phyloP scores from a whole-genome alignment of 2,329 filamentous ascomycete genomes.

The Seiridium unicorne region DNA sequence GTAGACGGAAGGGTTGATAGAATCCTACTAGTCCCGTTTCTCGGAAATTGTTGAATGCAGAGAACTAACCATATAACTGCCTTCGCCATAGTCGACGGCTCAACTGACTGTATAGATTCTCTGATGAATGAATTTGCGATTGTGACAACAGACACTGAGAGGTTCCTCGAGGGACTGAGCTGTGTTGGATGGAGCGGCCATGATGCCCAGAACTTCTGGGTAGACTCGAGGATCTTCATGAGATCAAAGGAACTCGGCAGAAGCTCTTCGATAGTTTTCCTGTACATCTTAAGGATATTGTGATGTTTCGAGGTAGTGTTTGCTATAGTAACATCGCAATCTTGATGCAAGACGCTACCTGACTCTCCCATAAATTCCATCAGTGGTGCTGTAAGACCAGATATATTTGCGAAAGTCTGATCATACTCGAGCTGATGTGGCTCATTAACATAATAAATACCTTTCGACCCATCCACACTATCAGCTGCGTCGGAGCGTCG shows the following conservation, averaged over 20 bases:
- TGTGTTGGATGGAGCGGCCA: constrained; percentile 2
- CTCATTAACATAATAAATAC: too few species aligned
- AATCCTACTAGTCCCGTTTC: neutral
- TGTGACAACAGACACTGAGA: neutral
- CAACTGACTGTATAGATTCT: neutral
- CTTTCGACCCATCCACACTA: too few species aligned
- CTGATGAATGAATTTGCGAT: neutral
- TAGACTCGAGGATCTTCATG: neutral
- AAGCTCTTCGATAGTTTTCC: neutral
- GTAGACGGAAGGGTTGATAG: neutral
- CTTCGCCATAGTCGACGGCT: neutral
- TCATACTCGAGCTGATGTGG: too few species aligned
- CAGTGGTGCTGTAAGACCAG: neutral
- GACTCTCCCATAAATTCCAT: neutral
- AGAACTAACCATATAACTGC: constrained; percentile 4
- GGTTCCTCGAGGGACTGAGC: neutral
- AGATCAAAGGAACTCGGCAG: neutral
- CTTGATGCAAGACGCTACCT: neutral
- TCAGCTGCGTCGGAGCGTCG: neutral
- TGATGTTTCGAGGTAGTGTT: neutral
- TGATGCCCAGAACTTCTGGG: neutral
- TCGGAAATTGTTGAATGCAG: constrained; percentile 5
- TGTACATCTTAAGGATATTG: neutral
- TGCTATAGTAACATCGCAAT: neutral
- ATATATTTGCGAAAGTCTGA: too few species aligned